These are phyloP conservation scores for Claviceps capensis DNA, from an alignment of 2,329 filamentous ascomycete species.

Conservation along the genomic window DNA sequence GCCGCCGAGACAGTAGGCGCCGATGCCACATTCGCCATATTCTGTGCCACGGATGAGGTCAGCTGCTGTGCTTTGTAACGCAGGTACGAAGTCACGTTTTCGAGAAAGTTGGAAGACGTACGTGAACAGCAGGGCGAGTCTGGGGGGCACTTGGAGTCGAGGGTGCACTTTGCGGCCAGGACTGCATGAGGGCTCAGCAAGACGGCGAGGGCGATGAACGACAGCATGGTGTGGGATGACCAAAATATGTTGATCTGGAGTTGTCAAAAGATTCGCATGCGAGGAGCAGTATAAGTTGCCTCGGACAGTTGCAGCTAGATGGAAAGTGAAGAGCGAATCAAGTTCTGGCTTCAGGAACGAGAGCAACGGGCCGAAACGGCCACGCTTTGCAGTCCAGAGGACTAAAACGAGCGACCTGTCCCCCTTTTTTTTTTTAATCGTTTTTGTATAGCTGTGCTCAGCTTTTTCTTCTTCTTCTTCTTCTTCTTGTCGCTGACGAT, in stretches of 20 bases:
- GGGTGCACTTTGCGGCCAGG: slow-evolving; percentile 27
- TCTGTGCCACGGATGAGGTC: slow-evolving; percentile 35
- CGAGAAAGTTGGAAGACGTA: slow-evolving; percentile 30
- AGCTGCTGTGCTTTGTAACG: slow-evolving; percentile 5
- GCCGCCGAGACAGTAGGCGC: slow-evolving; percentile 89
- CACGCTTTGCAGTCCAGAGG: too few species aligned
- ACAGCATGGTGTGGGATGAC: slow-evolving; percentile 16
- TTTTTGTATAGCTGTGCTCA: too few species aligned
- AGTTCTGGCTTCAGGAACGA: too few species aligned
- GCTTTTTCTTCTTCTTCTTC: too few species aligned
- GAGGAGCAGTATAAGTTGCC: too few species aligned
- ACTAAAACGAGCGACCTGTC: too few species aligned
- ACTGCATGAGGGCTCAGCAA: slow-evolving; percentile 20
- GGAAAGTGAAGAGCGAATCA: too few species aligned
- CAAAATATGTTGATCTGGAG: background rate
- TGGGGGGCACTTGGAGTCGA: slow-evolving; percentile 51
- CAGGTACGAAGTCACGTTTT: background rate
- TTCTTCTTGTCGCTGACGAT: too few species aligned
- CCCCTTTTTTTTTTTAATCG: too few species aligned
- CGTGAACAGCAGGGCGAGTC: slow-evolving; percentile 67
- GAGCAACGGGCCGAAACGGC: too few species aligned
- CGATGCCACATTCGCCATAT: slow-evolving; percentile 85
- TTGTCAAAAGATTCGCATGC: background rate
- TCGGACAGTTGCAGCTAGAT: too few species aligned
- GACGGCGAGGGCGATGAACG: slow-evolving; percentile 16